Evolutionary conservation across 306 rosid genomes (phyloP), one percentile per base, ranked within the genome.

Genomic region (Alnus rubra): DNA sequence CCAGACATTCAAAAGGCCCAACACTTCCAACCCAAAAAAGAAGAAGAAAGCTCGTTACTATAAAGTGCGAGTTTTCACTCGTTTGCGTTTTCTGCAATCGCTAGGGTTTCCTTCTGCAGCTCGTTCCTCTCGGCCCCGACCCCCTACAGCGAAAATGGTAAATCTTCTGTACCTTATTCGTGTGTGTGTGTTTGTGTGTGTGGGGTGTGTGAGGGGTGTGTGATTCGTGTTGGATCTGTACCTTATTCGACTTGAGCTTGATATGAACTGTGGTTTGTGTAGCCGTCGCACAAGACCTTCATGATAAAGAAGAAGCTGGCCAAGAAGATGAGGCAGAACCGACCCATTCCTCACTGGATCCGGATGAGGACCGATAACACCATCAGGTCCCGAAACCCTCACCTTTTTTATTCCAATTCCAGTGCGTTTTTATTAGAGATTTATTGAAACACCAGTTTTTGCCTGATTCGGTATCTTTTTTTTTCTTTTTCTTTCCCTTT

Each of bases 281-380:
- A 92, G 97, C 97, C 97, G 78, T 92, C 94, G 0, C 97, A 92
- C 92, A 92, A 92, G 93, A 88, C 92, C 14, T 92, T 92, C 89
- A 85, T 64, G 78, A 92, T 92, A 89, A 92, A 92, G 97, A 92
- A 90, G 92, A 92, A 92, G 92, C 92, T 92, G 7, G 94, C 89
- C 73, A 92, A 92, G 97, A 92, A 92, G 93, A 92, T 92, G 97
- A 87, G 97, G 88, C 97, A 92, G 89, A 92, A 90, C 82, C 82
- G 97, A 84, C 97, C 97, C 5, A 92, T 92, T 54, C 97, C 94
- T 59, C 91, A 88, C 85, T 92, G 97, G 97, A 92, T 92, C 81
- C 91, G 94, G 9, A 82, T 90, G 84, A 86, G 97, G 84, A 92
- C 97, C 10, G 97, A 92, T 81, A 92, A 92, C 81, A 92, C 97